A percentile compares a stretch with the other conserved stretches of the same genome.
phyloP scores from a whole-genome alignment of 169 alveolate species.

The Theileria sp. region DNA sequence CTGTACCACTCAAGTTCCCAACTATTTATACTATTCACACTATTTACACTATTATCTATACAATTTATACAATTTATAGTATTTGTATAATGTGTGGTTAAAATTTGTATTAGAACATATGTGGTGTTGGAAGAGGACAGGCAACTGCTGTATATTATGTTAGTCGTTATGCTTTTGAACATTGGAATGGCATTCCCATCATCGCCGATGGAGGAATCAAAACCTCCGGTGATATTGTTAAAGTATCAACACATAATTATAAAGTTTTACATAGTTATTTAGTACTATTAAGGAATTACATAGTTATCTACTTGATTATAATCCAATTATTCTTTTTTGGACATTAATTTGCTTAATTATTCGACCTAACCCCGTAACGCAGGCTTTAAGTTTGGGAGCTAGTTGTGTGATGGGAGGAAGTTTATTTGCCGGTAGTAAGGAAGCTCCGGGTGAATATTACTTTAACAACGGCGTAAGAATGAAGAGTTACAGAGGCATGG shows the following conservation, averaged over 20 bases:
- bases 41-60: not conserved
- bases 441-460: conserved; percentile 91
- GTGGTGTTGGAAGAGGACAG: conserved; percentile 90
- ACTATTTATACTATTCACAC: not conserved
- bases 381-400: conserved; percentile 89
- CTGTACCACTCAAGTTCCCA: conserved; percentile 87
- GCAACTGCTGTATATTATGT: conserved; percentile 91
- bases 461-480: conserved; percentile 82
- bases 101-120: conserved; percentile 61
- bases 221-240: conserved; percentile 90
- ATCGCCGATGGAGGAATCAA: conserved; percentile 94
- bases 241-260: conserved; percentile 59
- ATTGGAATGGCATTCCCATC: conserved; percentile 78
- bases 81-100: no score
- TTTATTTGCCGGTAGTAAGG: conserved; percentile 90
- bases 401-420: conserved; percentile 90
- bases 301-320: conserved; percentile 34
- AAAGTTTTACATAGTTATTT: not conserved
- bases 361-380: conserved; percentile 86
- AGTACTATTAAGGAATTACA: no score
- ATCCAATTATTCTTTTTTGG: no score
- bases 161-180: conserved; percentile 80
- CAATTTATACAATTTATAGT: no score
- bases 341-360: no score
- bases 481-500: conserved; percentile 88